Percentiles rank a stretch among this genome's conserved stretches.
Evolutionary conservation across 2,329 filamentous ascomycete species (phyloP).

Genomic region (Fusarium praegraminearum): DNA sequence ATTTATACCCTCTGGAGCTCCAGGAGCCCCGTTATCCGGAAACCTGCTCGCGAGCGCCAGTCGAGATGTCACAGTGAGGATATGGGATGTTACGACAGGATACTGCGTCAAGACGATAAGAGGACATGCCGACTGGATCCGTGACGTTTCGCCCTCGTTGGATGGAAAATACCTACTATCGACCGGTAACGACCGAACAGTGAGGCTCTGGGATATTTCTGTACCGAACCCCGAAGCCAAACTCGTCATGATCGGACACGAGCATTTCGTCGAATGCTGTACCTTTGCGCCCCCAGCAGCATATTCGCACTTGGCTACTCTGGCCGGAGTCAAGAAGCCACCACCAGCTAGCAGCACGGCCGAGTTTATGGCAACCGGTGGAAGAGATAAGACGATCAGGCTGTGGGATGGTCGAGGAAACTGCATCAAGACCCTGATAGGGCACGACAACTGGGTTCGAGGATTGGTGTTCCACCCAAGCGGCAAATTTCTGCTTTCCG

Average conservation of each 20-base stretch:
- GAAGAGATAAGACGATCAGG: slow-evolving; percentile 89
- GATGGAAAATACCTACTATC: slow-evolving; percentile 88
- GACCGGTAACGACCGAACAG: slow-evolving; percentile 83
- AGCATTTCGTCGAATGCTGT: slow-evolving; percentile 88
- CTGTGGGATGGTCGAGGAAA: slow-evolving; percentile 90
- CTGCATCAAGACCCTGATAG: slow-evolving; percentile 83
- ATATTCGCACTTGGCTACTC: slow-evolving; percentile 79
- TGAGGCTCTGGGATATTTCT: slow-evolving; percentile 86
- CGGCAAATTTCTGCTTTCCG: slow-evolving; percentile 88
- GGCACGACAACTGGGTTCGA: slow-evolving; percentile 96
- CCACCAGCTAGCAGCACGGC: slow-evolving; percentile 79
- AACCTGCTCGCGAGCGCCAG: slow-evolving; percentile 90
- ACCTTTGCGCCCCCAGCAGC: slow-evolving; percentile 83
- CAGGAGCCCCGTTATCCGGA: slow-evolving; percentile 80
- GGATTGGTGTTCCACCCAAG: slow-evolving; percentile 89
- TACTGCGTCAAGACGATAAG: slow-evolving; percentile 92
- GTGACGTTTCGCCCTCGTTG: slow-evolving; percentile 83
- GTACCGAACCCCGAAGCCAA: slow-evolving; percentile 75
- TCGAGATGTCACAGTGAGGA: slow-evolving; percentile 83
- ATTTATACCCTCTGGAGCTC: slow-evolving; percentile 86
- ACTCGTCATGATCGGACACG: slow-evolving; percentile 84
- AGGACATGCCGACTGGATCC: slow-evolving; percentile 91
- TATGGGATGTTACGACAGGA: slow-evolving; percentile 94
- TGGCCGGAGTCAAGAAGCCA: slow-evolving; percentile 87
- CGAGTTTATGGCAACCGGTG: slow-evolving; percentile 91